Conservation (phyloP, 2,329 filamentous ascomycete species). For the Fusarium aywerte region DNA sequence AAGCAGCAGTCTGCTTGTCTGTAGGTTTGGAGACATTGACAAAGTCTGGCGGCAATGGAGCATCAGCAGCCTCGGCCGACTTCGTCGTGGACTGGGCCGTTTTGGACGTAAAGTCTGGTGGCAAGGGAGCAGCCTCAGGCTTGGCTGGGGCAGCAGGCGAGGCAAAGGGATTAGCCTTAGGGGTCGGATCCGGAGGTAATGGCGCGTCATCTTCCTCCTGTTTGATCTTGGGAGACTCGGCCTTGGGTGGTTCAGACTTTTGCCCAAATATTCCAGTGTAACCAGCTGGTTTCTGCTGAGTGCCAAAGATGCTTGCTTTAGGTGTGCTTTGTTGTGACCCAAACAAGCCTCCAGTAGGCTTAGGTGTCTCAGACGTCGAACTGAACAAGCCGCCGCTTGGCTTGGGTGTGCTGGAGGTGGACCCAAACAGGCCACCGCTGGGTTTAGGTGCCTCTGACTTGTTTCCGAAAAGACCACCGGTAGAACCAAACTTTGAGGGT, state of each 20-base stretch:
- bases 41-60: conserved; percentile 51
- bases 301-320: conserved; percentile 38
- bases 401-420: conserved; percentile 35
- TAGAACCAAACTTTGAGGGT: conserved; percentile 45
- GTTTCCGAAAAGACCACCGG: conserved; percentile 46
- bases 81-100: conserved; percentile 21
- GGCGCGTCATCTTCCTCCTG: conserved; percentile 54
- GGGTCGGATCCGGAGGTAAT: conserved; percentile 67
- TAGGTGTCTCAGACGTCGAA: conserved; percentile 46
- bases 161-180: conserved; percentile 41
- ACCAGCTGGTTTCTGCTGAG: conserved; percentile 35
- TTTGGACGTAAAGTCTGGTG: conserved; percentile 53
- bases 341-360: conserved; percentile 41
- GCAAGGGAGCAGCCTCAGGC: conserved; percentile 54
- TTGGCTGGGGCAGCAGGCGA: conserved; percentile 51
- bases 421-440: conserved; percentile 43
- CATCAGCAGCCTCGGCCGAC: conserved; percentile 35
- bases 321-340: conserved; percentile 40
- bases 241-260: conserved; percentile 30
- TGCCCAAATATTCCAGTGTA: conserved; percentile 44
- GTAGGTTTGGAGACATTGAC: conserved; percentile 33
- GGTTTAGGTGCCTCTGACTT: conserved; percentile 44
- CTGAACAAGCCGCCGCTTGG: conserved; percentile 35
- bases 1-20: conserved; percentile 8
- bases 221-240: conserved; percentile 53